Conservation (phyloP, 2,329 filamentous ascomycete species). For the Cladobotryum mycophilum region DNA sequence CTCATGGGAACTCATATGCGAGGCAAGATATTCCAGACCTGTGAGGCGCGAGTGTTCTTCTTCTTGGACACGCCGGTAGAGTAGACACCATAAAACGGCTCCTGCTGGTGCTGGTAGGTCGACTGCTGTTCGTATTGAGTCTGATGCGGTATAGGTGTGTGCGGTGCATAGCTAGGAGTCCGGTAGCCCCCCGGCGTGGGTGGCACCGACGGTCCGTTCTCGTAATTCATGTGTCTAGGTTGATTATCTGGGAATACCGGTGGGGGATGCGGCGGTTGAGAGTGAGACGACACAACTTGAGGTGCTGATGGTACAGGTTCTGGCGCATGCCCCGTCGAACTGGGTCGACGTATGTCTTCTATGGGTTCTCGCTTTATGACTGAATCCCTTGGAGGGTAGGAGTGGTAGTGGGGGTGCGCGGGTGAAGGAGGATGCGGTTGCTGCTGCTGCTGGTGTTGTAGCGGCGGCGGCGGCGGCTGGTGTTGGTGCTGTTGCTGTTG, state of each 20-base stretch:
- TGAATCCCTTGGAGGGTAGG: constrained; percentile 44
- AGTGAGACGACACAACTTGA: constrained; percentile 27
- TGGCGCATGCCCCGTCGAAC: constrained; percentile 42
- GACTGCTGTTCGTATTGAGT: constrained; percentile 32
- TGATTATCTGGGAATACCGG: constrained; percentile 39
- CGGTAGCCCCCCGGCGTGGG: constrained; percentile 39
- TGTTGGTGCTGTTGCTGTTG: constrained; percentile 14
- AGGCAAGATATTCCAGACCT: constrained; percentile 35
- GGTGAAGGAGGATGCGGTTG: constrained; percentile 30
- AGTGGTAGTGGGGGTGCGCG: constrained; percentile 37
- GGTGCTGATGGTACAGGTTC: constrained; percentile 27
- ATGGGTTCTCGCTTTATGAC: constrained; percentile 51
- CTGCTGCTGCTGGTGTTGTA: constrained; percentile 15
- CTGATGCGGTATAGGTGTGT: constrained; percentile 34
- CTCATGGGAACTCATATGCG: not conserved
- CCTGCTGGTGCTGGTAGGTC: constrained; percentile 26
- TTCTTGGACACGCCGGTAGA: constrained; percentile 39
- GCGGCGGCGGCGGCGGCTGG: constrained; percentile 11
- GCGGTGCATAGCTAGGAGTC: constrained; percentile 35
- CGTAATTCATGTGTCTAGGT: constrained; percentile 49
- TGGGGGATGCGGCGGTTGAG: constrained; percentile 24
- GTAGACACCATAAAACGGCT: constrained; percentile 37
- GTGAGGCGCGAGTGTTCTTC: constrained; percentile 60
- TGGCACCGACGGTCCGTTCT: constrained; percentile 40
- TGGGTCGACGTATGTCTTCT: constrained; percentile 47